Percentiles rank a stretch among this genome's conserved stretches.
Conservation (phyloP, 164 flowering plant species). For the Tinospora cordifolia region DNA sequence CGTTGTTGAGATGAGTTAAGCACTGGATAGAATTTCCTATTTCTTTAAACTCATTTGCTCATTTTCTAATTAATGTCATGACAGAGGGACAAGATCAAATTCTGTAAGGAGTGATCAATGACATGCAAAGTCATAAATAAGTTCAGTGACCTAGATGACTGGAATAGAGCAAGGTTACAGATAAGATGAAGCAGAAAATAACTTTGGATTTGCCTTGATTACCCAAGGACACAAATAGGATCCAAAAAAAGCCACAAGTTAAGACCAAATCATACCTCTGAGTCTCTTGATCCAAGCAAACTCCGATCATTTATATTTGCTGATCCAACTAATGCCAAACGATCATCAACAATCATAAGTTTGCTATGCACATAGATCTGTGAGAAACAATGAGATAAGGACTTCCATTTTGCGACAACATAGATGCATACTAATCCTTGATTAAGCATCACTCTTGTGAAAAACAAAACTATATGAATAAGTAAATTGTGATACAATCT, state of each 20-base stretch:
- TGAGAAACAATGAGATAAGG: neutral
- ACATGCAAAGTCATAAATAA: neutral
- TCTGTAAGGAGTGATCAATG: neutral
- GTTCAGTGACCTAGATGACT: neutral
- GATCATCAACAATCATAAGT: constrained; percentile 87
- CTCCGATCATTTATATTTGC: constrained; percentile 97
- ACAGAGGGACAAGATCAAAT: neutral
- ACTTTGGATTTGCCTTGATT: neutral
- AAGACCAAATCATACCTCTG: constrained; percentile 58
- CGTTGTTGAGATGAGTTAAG: too few species aligned
- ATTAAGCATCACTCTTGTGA: neutral
- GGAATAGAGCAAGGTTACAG: neutral
- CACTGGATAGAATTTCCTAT: too few species aligned
- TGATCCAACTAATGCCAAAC: constrained; percentile 66
- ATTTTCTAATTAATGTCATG: too few species aligned
- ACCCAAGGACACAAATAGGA: neutral
- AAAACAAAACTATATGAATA: neutral
- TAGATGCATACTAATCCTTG: neutral
- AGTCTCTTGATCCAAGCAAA: constrained; percentile 93
- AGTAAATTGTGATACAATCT: neutral
- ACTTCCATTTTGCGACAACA: too few species aligned
- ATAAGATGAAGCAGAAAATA: neutral
- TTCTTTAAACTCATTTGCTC: too few species aligned
- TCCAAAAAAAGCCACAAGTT: neutral
- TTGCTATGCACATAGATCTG: constrained; percentile 98